Conservation (phyloP, 495 filamentous ascomycete genomes). For the Penicillium herquei region DNA sequence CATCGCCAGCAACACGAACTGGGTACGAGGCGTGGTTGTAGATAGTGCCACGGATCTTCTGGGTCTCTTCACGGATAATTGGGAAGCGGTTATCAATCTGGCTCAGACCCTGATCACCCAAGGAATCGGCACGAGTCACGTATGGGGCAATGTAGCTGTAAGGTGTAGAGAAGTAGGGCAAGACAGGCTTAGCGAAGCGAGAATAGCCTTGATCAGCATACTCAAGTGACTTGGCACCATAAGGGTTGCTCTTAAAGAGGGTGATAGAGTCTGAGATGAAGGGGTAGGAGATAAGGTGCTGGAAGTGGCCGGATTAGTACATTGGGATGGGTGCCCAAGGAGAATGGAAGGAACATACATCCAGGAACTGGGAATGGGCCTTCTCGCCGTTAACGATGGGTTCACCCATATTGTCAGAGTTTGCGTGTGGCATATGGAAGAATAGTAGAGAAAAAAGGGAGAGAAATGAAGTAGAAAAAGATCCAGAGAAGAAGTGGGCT, state of each 20-base stretch:
- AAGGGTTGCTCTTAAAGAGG: conserved; percentile 73
- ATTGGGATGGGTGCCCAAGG: not conserved
- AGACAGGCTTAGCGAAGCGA: conserved; percentile 65
- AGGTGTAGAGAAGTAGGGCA: conserved; percentile 74
- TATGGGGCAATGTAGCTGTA: conserved; percentile 80
- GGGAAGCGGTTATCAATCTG: conserved; percentile 80
- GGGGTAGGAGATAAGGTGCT: conserved; percentile 87
- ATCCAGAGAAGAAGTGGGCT: conserved; percentile 11
- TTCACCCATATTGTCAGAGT: conserved; percentile 43
- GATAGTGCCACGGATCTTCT: conserved; percentile 68
- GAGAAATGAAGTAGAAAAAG: conserved; percentile 9
- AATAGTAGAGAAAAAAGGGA: conserved; percentile 7
- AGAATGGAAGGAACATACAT: conserved; percentile 46
- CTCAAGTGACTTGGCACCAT: conserved; percentile 77
- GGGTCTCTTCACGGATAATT: conserved; percentile 81
- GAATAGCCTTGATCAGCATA: conserved; percentile 66
- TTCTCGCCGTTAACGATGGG: conserved; percentile 65
- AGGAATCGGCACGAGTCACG: conserved; percentile 71
- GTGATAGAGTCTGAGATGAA: conserved; percentile 75
- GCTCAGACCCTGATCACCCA: conserved; percentile 72
- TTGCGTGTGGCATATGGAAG: conserved; percentile 44
- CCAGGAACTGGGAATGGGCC: conserved; percentile 63
- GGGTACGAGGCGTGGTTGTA: conserved; percentile 65
- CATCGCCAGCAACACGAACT: conserved; percentile 60
- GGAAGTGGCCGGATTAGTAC: not conserved